A percentile compares a stretch with the other conserved stretches of the same genome.
Conservation (phyloP, 257 asterid species). For the Solanum lycopersicoides region DNA sequence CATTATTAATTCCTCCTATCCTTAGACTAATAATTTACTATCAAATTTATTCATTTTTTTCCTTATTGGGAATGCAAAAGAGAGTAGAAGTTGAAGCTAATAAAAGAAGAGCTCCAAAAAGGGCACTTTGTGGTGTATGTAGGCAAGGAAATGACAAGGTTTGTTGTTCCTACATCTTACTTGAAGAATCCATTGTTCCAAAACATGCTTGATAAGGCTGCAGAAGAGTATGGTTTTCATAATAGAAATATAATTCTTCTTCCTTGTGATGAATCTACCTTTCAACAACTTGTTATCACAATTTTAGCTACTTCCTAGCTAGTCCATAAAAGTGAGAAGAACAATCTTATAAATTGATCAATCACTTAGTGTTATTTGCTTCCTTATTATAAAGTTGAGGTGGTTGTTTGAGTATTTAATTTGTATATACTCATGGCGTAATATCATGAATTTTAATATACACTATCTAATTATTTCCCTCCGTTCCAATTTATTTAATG, state of each 20-base stretch:
- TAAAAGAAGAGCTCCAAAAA: constrained; percentile 37
- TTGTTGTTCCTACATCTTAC: too few relatives aligned
- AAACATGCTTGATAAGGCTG: constrained; percentile 51
- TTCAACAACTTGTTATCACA: constrained; percentile 18
- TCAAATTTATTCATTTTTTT: not conserved
- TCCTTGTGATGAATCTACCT: constrained; percentile 45
- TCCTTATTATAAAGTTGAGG: not conserved
- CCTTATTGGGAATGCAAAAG: constrained; percentile 12
- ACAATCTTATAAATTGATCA: not conserved
- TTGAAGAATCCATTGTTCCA: constrained; percentile 45
- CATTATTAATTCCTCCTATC: not conserved
- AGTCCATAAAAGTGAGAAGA: not conserved
- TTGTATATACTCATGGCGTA: not conserved
- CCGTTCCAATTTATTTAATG: not conserved
- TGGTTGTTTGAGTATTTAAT: not conserved
- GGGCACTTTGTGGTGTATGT: constrained; percentile 81
- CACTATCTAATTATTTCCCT: not conserved
- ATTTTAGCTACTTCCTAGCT: constrained; percentile 6
- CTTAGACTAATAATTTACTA: not conserved
- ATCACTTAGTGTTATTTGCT: not conserved
- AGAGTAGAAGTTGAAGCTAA: constrained; percentile 10
- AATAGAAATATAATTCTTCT: constrained; percentile 25
- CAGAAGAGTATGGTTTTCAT: constrained; percentile 58
- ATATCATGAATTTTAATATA: not conserved
- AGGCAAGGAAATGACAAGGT: constrained; percentile 47